Percentiles rank a stretch among this genome's conserved stretches.
Conservation (phyloP, 2,329 filamentous ascomycete species). For the Rhinocladiella similis region DNA sequence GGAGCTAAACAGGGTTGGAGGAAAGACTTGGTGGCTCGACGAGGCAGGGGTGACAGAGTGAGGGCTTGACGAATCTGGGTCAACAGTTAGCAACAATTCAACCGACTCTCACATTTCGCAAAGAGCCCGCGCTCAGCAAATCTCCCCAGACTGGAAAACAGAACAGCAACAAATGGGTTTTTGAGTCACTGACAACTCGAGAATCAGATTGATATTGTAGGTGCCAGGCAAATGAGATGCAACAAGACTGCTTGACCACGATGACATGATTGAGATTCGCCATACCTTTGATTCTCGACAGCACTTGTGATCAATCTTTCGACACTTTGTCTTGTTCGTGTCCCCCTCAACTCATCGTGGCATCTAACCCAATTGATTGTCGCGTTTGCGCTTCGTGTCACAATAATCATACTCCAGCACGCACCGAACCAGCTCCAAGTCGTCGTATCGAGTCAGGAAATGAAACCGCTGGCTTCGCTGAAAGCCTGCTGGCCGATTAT, state of each 20-base stretch:
- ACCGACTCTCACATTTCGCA: not conserved
- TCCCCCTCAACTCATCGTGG: conserved; percentile 18
- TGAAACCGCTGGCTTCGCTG: not conserved
- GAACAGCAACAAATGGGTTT: no score
- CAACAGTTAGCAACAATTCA: not conserved
- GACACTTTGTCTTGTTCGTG: conserved; percentile 2
- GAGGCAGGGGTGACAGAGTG: not conserved
- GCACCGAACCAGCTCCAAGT: not conserved
- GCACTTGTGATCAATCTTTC: not conserved
- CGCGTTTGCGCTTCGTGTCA: conserved; percentile 16
- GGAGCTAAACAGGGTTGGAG: no score
- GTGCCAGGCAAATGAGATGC: not conserved
- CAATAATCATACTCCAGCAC: conserved; percentile 21
- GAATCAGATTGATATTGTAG: no score
- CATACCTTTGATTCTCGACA: conserved; percentile 19
- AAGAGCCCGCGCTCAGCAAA: not conserved
- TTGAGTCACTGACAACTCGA: no score
- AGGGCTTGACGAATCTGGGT: conserved; percentile 1
- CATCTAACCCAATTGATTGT: not conserved
- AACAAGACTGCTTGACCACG: not conserved
- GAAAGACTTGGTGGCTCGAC: not conserved
- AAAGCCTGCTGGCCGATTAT: not conserved
- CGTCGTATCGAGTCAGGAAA: not conserved
- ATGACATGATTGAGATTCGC: not conserved
- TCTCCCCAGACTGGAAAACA: no score